These are phyloP conservation scores for Akanthomyces muscarius DNA, from an alignment of 2,329 filamentous ascomycete species.

Conservation along the genomic window DNA sequence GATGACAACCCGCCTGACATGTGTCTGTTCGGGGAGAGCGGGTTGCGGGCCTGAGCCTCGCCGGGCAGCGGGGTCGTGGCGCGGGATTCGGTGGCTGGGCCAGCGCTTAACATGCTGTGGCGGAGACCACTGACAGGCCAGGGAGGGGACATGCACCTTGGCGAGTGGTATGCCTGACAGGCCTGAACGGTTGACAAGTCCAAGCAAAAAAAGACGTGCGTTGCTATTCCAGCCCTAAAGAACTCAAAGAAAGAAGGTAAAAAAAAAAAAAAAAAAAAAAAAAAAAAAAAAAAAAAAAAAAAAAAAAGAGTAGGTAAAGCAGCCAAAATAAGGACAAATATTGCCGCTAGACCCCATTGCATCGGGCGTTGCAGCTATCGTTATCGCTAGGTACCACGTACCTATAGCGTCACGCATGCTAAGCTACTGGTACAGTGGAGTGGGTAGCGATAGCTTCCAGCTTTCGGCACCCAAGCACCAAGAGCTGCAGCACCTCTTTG, in stretches of 20 bases:
- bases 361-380: not conserved
- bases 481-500: constrained; percentile 3
- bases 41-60: not conserved
- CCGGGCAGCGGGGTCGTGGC: constrained; percentile 11
- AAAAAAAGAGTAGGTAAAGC: no score
- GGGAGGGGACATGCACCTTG: not conserved
- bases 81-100: not conserved
- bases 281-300: no score
- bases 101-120: not conserved
- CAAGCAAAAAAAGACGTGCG: no score
- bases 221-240: no score
- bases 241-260: no score
- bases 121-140: not conserved
- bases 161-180: not conserved
- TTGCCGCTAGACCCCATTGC: not conserved
- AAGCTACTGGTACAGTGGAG: constrained; percentile 3
- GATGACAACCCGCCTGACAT: not conserved
- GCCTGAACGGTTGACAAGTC: no score
- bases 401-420: not conserved
- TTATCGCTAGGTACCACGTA: not conserved
- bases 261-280: no score
- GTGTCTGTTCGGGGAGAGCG: not conserved
- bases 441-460: constrained; percentile 14
- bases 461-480: not conserved
- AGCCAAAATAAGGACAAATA: not conserved